A percentile compares a stretch with the other conserved stretches of the same genome.
These are phyloP conservation scores for Hypoxylon lienhwacheense DNA, from an alignment of 495 filamentous ascomycete species.

Conservation along the genomic window DNA sequence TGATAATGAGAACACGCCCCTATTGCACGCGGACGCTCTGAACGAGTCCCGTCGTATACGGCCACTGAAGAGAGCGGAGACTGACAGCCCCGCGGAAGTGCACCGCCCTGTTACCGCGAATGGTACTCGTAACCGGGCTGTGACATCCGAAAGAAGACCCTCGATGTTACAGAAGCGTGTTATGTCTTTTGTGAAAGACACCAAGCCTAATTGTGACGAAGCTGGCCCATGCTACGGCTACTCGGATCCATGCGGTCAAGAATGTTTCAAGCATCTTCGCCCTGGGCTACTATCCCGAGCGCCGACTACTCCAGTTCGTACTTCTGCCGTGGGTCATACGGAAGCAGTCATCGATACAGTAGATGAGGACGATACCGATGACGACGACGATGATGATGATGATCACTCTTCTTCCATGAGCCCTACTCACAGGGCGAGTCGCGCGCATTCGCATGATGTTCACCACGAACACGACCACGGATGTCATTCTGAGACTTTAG, in stretches of 20 bases:
- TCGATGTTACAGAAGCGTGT: slow-evolving; percentile 56
- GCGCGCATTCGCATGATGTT: slow-evolving; percentile 37
- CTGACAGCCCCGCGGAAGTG: slow-evolving; percentile 20
- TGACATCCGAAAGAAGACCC: slow-evolving; percentile 44
- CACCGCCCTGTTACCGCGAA: neutral
- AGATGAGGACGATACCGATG: slow-evolving; percentile 34
- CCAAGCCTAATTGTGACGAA: slow-evolving; percentile 70
- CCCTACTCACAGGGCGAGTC: slow-evolving; percentile 35
- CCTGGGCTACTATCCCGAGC: slow-evolving; percentile 30
- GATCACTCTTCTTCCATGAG: slow-evolving; percentile 23
- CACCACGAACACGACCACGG: slow-evolving; percentile 34
- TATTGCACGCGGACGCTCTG: slow-evolving; percentile 34
- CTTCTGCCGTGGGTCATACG: slow-evolving; percentile 18
- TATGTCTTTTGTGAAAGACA: slow-evolving; percentile 66
- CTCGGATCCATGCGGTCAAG: slow-evolving; percentile 79
- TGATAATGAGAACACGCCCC: slow-evolving; percentile 39
- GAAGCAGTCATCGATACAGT: slow-evolving; percentile 27
- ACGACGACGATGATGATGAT: slow-evolving; percentile 17
- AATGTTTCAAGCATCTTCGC: slow-evolving; percentile 67
- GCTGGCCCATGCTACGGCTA: slow-evolving; percentile 80
- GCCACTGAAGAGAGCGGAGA: slow-evolving; percentile 28
- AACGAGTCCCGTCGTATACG: slow-evolving; percentile 5
- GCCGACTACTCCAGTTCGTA: slow-evolving; percentile 32
- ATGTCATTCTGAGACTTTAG: slow-evolving; percentile 35
- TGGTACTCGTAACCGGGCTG: slow-evolving; percentile 20